A percentile compares a stretch with the other conserved stretches of the same genome.
Conservation (phyloP, 495 filamentous ascomycete species). For the Hypomontagnella monticulosa region DNA sequence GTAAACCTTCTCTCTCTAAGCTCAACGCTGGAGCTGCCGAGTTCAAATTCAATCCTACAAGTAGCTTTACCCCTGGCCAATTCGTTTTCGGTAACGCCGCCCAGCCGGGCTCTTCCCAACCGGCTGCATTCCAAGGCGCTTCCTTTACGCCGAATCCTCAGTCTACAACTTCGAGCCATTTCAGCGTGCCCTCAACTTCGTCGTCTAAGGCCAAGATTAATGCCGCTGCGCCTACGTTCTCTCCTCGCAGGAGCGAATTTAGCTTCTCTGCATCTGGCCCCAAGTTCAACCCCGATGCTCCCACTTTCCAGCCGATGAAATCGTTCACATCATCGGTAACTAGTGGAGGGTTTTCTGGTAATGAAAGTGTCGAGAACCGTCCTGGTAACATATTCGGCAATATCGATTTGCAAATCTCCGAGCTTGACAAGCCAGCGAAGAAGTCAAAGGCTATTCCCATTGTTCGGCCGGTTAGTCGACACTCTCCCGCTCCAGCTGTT, state of each 20-base stretch:
- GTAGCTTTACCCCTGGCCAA: conserved; percentile 66
- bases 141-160: conserved; percentile 48
- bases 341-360: conserved; percentile 47
- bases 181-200: conserved; percentile 51
- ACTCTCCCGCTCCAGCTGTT: conserved; percentile 32
- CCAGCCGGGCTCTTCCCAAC: conserved; percentile 58
- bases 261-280: conserved; percentile 74
- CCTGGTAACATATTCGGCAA: conserved; percentile 76
- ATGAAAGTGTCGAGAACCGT: conserved; percentile 49
- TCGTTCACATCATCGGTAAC: conserved; percentile 54
- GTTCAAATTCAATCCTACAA: conserved; percentile 81
- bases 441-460: conserved; percentile 86
- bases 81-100: conserved; percentile 65
- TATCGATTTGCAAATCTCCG: conserved; percentile 66
- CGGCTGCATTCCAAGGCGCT: conserved; percentile 37
- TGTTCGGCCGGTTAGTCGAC: conserved; percentile 66
- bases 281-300: conserved; percentile 82
- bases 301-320: conserved; percentile 74
- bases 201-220: conserved; percentile 64
- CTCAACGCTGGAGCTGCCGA: conserved; percentile 89
- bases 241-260: conserved; percentile 74
- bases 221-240: conserved; percentile 74
- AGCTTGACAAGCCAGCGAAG: conserved; percentile 70
- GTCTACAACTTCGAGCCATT: conserved; percentile 49
- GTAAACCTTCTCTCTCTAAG: conserved; percentile 75